These are phyloP conservation scores for Podosphaera fusca DNA, from an alignment of 2,329 filamentous ascomycete genomes.

Conservation along the genomic window DNA sequence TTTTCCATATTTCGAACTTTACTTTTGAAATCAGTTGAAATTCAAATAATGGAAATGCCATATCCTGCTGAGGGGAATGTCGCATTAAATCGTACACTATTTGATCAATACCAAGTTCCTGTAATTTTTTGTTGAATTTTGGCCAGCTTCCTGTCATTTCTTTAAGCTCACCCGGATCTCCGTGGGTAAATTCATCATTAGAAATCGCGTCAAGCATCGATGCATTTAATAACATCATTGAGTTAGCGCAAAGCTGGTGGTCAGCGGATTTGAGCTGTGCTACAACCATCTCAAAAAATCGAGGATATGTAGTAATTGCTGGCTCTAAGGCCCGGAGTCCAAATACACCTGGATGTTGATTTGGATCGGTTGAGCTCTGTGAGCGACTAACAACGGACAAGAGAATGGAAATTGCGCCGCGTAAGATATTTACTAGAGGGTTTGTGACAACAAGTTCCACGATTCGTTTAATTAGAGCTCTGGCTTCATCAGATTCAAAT, in stretches of 20 bases:
- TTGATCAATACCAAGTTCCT: conserved; percentile 81
- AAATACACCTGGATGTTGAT: conserved; percentile 37
- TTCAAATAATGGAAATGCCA: conserved; percentile 73
- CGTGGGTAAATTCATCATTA: conserved; percentile 31
- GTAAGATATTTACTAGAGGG: conserved; percentile 87
- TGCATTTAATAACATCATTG: conserved; percentile 84
- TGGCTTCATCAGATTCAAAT: conserved; percentile 37
- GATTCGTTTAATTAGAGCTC: conserved; percentile 50
- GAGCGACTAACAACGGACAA: conserved; percentile 82
- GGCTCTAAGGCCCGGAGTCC: conserved; percentile 85
- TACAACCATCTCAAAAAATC: conserved; percentile 87
- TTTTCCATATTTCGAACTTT: conserved; percentile 67
- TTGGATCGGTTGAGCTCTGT: conserved; percentile 25
- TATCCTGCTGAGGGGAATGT: conserved; percentile 71
- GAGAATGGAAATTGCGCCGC: conserved; percentile 89
- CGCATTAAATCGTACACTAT: conserved; percentile 88
- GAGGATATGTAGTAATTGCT: conserved; percentile 70
- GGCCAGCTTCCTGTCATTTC: conserved; percentile 55
- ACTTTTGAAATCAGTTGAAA: conserved; percentile 85
- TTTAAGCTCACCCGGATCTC: conserved; percentile 15
- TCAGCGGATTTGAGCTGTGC: conserved; percentile 81
- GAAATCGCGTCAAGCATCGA: conserved; percentile 80
- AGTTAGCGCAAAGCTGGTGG: conserved; percentile 86
- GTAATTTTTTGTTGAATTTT: conserved; percentile 78
- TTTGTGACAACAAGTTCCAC: conserved; percentile 88